Evolutionary conservation across 768 basidiomycete genomes (phyloP).

Genomic region (Psilocybe cyanescens): DNA sequence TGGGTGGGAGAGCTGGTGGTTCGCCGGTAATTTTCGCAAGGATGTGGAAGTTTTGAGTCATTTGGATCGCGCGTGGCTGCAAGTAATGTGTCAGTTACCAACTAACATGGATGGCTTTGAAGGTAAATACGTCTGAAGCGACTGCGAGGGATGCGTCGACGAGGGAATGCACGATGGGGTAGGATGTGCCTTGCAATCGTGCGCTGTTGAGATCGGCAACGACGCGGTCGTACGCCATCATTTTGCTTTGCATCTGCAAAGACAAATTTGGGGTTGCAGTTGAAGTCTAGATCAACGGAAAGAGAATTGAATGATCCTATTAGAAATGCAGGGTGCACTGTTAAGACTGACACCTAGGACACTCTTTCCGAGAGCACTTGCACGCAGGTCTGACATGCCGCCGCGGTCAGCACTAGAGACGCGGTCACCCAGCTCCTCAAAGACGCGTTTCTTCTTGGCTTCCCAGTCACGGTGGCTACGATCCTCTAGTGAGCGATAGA

Average conservation of each 20-base stretch:
- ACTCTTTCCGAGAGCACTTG: conserved; percentile 61
- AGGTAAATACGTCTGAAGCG: conserved; percentile 55
- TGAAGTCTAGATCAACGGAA: conserved; percentile 27
- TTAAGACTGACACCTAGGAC: conserved; percentile 50
- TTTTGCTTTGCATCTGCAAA: conserved; percentile 87
- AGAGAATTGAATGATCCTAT: not conserved
- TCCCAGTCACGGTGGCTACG: conserved; percentile 86
- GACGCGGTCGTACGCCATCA: conserved; percentile 94
- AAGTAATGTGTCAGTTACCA: not conserved
- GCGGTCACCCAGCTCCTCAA: conserved; percentile 85
- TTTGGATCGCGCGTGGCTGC: conserved; percentile 58
- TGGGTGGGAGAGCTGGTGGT: conserved; percentile 73
- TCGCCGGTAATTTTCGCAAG: conserved; percentile 79
- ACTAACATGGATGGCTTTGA: not conserved
- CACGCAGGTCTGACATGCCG: conserved; percentile 62
- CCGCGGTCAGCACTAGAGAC: conserved; percentile 55
- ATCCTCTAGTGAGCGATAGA: conserved; percentile 80
- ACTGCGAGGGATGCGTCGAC: conserved; percentile 68
- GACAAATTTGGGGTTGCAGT: conserved; percentile 55
- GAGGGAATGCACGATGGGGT: conserved; percentile 74
- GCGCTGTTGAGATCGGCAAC: conserved; percentile 78
- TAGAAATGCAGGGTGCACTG: not conserved
- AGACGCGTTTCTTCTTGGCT: conserved; percentile 84
- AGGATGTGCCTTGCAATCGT: conserved; percentile 71
- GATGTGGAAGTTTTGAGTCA: conserved; percentile 72